A percentile compares a stretch with the other conserved stretches of the same genome.
These are phyloP conservation scores for Psidium guajava DNA, from an alignment of 345 rosid species.

Conservation along the genomic window DNA sequence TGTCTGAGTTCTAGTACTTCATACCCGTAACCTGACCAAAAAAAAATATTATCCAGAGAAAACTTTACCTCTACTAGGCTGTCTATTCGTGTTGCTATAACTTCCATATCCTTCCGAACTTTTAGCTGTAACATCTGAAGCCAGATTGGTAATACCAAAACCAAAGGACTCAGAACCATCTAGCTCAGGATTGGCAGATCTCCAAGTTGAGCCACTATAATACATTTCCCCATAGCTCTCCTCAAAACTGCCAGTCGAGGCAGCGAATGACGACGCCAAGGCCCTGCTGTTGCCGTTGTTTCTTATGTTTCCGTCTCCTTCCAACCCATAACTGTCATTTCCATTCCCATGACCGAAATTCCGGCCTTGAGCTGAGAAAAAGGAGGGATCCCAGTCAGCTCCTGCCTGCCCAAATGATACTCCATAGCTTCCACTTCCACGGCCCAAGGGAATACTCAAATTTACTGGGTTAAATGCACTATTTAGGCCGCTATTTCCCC, in stretches of 20 bases:
- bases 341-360: conserved; percentile 25
- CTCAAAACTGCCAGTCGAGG: conserved; percentile 40
- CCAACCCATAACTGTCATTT: conserved; percentile 29
- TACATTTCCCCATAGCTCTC: conserved; percentile 59
- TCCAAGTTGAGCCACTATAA: conserved; percentile 77
- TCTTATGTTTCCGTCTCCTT: conserved; percentile 49
- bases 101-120: conserved; percentile 67
- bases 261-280: conserved; percentile 49
- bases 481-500: conserved; percentile 66
- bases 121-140: conserved; percentile 49
- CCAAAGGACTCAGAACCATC: conserved; percentile 56
- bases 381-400: conserved; percentile 58
- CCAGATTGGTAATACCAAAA: conserved; percentile 53
- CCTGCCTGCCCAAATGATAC: conserved; percentile 57
- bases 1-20: background rate
- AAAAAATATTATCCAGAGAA: background rate
- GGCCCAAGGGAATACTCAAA: conserved; percentile 31
- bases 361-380: conserved; percentile 22
- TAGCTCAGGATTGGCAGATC: conserved; percentile 47
- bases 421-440: conserved; percentile 50
- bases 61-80: conserved; percentile 68
- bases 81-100: conserved; percentile 65
- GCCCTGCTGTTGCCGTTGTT: conserved; percentile 32
- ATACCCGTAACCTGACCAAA: background rate
- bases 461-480: conserved; percentile 28